These are phyloP conservation scores for Phoma sp. DNA, from an alignment of 2,329 filamentous ascomycete species.

Conservation along the genomic window DNA sequence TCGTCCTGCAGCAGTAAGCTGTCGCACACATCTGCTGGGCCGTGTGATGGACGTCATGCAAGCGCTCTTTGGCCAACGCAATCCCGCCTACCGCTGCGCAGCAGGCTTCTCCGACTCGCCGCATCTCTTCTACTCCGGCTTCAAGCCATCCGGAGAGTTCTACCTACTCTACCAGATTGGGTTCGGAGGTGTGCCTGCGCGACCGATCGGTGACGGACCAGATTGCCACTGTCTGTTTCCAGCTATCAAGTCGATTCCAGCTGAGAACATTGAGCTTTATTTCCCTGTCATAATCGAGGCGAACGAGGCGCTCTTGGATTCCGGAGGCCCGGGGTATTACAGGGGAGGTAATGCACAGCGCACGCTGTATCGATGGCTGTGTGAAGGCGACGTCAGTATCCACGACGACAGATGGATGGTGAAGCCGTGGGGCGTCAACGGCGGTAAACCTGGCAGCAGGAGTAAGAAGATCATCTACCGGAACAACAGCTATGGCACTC, in stretches of 20 bases:
- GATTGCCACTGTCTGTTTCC: slow-evolving; percentile 61
- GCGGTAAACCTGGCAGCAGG: slow-evolving; percentile 53
- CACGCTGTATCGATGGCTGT: slow-evolving; percentile 56
- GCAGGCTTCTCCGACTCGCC: slow-evolving; percentile 60
- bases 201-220: slow-evolving; percentile 56
- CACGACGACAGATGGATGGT: slow-evolving; percentile 60
- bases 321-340: slow-evolving; percentile 56
- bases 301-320: slow-evolving; percentile 57
- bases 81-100: slow-evolving; percentile 55
- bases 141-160: slow-evolving; percentile 56
- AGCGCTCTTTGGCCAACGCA: slow-evolving; percentile 57
- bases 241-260: slow-evolving; percentile 58
- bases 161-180: slow-evolving; percentile 60
- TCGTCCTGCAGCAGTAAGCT: slow-evolving; percentile 56
- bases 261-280: slow-evolving; percentile 57
- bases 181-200: slow-evolving; percentile 58
- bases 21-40: slow-evolving; percentile 57
- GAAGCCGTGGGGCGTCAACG: slow-evolving; percentile 58
- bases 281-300: slow-evolving; percentile 58
- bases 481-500: slow-evolving; percentile 47
- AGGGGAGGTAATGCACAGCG: slow-evolving; percentile 59
- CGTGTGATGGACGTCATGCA: slow-evolving; percentile 59
- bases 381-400: slow-evolving; percentile 55
- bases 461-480: slow-evolving; percentile 54
- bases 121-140: slow-evolving; percentile 59